Evolutionary conservation across 345 rosid genomes (phyloP), one percentile per base, ranked within the genome.

Genomic region (Aquilaria yunnanensis): DNA sequence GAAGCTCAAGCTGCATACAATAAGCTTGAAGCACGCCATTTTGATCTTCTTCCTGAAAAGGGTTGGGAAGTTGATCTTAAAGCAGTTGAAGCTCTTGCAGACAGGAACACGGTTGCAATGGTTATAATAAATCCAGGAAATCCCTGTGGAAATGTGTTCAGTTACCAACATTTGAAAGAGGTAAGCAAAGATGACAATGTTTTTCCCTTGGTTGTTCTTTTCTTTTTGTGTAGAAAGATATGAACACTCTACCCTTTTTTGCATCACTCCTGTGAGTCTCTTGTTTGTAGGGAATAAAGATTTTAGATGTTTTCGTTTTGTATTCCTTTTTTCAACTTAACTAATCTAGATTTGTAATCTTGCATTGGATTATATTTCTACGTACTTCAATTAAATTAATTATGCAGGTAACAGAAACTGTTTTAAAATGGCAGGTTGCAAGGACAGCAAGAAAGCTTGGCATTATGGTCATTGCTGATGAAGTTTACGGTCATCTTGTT

Each of bases 11-110:
- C 85, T 5, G 60, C 70, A 9, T 57, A 46, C 32, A 75, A 61
- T 34, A 64, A 70, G 14, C 86, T 86, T 1, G 86, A 83, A 66
- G 77, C 74, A 16, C 91, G 91, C 12, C 78, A 80, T 61, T 84
- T 78, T 47, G 81, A 86, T 75, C 89, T 86, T 48, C 78, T 84
- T 52, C 96, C 89, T 0, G 85, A 81, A 33, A 81, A 61, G 7
- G 82, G 82, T 12, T 88, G 92, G 89, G 86, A 83, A 66, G 83
- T 85, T 69, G 89, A 88, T 79, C 73, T 85, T 31, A 74, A 75
- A 45, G 74, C 72, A 45, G 64, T 88, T 32, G 83, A 85, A 74
- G 70, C 85, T 46, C 82, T 79, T 56, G 81, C 85, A 3, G 90
- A 88, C 3, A 78, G 80, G 16, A 84, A 84, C 60, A 88, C 89